These are phyloP conservation scores for Hypholoma fasciculare DNA, from an alignment of 768 basidiomycete genomes.

Conservation along the genomic window DNA sequence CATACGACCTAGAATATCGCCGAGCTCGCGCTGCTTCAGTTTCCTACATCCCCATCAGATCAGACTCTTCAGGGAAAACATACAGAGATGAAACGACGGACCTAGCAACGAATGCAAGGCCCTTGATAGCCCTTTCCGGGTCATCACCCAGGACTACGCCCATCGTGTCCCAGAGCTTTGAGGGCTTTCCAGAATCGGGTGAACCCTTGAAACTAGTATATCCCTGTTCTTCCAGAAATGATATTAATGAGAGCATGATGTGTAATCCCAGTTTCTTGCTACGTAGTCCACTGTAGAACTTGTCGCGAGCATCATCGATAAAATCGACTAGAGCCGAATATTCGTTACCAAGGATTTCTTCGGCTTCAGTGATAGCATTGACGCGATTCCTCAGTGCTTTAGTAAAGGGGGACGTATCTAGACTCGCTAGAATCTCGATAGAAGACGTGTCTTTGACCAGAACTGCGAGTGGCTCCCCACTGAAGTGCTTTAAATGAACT, in stretches of 20 bases:
- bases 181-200: conserved; percentile 15
- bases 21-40: conserved; percentile 32
- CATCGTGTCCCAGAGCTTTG: conserved; percentile 39
- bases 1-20: conserved; percentile 38
- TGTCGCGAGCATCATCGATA: conserved; percentile 37
- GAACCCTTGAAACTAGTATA: conserved; percentile 39
- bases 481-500: conserved; percentile 69
- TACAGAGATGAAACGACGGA: conserved; percentile 26
- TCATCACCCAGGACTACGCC: conserved; percentile 44
- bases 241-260: conserved; percentile 42
- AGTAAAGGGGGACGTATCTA: conserved; percentile 13
- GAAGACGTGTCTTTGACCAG: conserved; percentile 34
- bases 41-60: conserved; percentile 29
- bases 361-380: not conserved
- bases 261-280: conserved; percentile 47
- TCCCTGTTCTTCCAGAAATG: conserved; percentile 42
- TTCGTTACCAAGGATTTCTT: conserved; percentile 10
- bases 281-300: conserved; percentile 12
- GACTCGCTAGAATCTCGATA: conserved; percentile 8
- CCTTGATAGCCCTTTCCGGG: conserved; percentile 40
- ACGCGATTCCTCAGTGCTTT: conserved; percentile 11
- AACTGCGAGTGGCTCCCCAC: conserved; percentile 51
- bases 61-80: not conserved
- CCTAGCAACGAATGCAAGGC: conserved; percentile 49
- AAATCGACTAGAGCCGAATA: conserved; percentile 30